A percentile compares a stretch with the other conserved stretches of the same genome.
phyloP scores from a whole-genome alignment of 495 filamentous ascomycete genomes.

The Aspergillus asperescens region DNA sequence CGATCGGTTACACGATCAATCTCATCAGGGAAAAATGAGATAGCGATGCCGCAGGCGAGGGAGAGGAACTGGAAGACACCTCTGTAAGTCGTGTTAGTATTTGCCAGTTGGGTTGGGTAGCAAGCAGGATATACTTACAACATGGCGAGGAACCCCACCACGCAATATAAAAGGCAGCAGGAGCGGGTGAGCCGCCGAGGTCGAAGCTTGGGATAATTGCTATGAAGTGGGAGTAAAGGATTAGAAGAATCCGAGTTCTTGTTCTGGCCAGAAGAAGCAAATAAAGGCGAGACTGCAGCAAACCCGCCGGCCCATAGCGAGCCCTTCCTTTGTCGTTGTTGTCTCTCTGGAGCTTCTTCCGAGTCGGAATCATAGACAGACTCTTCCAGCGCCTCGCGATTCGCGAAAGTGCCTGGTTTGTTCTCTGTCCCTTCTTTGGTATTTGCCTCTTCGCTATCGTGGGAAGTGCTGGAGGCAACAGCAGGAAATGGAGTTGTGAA shows the following conservation, averaged over 20 bases:
- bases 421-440: neutral
- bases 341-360: neutral
- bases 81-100: conserved; percentile 19
- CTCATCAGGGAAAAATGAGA: conserved; percentile 53
- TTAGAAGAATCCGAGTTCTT: conserved; percentile 12
- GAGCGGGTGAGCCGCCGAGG: conserved; percentile 5
- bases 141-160: conserved; percentile 34
- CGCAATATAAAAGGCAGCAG: conserved; percentile 18
- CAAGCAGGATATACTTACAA: conserved; percentile 21
- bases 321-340: neutral
- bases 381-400: neutral
- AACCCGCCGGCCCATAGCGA: conserved; percentile 15
- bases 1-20: conserved; percentile 41
- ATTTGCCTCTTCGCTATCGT: neutral
- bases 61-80: conserved; percentile 46
- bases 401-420: neutral
- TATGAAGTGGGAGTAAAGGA: conserved; percentile 18
- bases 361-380: neutral
- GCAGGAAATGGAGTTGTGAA: neutral
- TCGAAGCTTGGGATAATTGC: neutral
- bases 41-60: conserved; percentile 47
- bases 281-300: conserved; percentile 13
- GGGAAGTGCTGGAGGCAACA: neutral
- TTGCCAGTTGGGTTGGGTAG: neutral
- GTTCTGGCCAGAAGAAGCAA: conserved; percentile 7